phyloP scores from a whole-genome alignment of 768 basidiomycete genomes.

The Calvatia gigantea region DNA sequence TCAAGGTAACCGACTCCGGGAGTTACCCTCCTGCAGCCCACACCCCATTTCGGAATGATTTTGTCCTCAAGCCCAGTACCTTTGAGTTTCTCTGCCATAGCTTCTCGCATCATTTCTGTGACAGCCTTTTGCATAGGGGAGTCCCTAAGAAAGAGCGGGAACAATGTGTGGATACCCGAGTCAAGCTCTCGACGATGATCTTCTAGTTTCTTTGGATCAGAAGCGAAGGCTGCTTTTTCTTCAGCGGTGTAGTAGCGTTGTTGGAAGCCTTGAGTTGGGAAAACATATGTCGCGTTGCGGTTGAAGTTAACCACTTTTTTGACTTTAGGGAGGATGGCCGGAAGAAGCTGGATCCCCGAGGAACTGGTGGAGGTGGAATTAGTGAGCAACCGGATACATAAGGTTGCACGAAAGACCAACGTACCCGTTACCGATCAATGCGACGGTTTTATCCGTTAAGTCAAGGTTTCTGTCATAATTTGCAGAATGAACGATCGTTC shows the following conservation, averaged over 20 bases:
- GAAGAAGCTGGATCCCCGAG: conserved; percentile 26
- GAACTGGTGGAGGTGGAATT: no score
- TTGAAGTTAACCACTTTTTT: conserved; percentile 29
- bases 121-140: conserved; percentile 26
- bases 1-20: conserved; percentile 30
- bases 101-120: conserved; percentile 18
- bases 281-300: conserved; percentile 26
- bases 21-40: conserved; percentile 29
- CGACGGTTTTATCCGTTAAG: conserved; percentile 28
- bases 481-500: conserved; percentile 27
- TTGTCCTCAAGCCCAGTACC: conserved; percentile 38
- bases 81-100: conserved; percentile 37
- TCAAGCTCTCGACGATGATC: conserved; percentile 38
- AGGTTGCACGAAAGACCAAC: no score
- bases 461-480: conserved; percentile 19
- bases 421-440: conserved; percentile 30
- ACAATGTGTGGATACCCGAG: conserved; percentile 27
- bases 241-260: conserved; percentile 30
- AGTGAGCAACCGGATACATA: no score
- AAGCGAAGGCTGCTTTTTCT: conserved; percentile 33
- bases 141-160: conserved; percentile 23
- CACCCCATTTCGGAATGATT: conserved; percentile 25
- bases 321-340: conserved; percentile 26
- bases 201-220: conserved; percentile 32
- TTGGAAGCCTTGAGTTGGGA: conserved; percentile 17